These are phyloP conservation scores for Boletus edulis DNA, from an alignment of 768 basidiomycete species.

Conservation along the genomic window DNA sequence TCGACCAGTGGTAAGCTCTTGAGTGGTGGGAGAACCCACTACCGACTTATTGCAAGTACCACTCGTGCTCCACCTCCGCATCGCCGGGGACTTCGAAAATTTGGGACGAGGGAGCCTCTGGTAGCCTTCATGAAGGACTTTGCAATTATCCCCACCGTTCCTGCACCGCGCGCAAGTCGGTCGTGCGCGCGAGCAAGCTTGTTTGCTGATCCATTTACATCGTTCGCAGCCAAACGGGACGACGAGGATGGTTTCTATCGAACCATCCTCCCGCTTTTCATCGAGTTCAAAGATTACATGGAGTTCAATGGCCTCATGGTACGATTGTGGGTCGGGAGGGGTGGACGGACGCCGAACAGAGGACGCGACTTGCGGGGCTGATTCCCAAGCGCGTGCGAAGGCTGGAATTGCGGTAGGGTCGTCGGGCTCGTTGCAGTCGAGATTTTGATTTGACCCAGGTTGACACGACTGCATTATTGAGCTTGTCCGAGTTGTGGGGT, in stretches of 20 bases:
- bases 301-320: conserved; percentile 21
- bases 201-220: conserved; percentile 3
- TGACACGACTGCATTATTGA: conserved; percentile 10
- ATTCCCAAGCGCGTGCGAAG: conserved; percentile 23
- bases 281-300: conserved; percentile 28
- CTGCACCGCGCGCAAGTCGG: conserved; percentile 27
- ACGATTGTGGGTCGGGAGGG: conserved; percentile 13
- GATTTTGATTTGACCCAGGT: neutral
- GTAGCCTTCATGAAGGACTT: conserved; percentile 5
- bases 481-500: neutral
- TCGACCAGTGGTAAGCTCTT: neutral
- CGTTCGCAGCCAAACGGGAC: conserved; percentile 20
- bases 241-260: conserved; percentile 17
- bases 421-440: neutral
- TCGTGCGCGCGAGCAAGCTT: conserved; percentile 26
- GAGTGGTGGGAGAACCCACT: neutral
- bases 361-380: neutral
- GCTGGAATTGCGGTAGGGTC: conserved; percentile 5
- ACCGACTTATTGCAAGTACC: neutral
- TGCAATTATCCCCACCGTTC: conserved; percentile 5
- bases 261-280: conserved; percentile 6
- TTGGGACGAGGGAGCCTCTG: conserved; percentile 28
- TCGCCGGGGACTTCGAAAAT: neutral
- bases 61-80: neutral
- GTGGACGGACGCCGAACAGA: conserved; percentile 28